phyloP scores from a whole-genome alignment of 371 early-diverging fungal species.

The Dichotomocladium elegans region DNA sequence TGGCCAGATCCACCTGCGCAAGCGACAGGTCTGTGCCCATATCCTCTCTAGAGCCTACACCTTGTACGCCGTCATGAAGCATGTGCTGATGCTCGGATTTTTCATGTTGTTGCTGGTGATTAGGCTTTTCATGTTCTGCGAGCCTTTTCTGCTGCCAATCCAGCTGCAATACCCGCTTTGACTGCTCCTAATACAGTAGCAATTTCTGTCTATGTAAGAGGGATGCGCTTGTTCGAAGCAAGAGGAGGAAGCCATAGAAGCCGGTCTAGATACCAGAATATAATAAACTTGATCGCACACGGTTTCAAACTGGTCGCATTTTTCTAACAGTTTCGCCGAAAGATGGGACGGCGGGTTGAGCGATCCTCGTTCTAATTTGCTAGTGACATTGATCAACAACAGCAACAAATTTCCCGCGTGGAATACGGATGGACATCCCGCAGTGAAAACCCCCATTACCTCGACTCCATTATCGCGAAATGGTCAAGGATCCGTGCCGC shows the following conservation, averaged over 20 bases:
- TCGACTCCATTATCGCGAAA: conserved; percentile 24
- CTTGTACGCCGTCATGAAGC: too few species aligned
- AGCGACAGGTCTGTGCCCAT: conserved; percentile 12
- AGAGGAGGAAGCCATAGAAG: neutral
- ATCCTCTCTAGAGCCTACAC: neutral
- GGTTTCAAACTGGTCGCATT: conserved; percentile 43
- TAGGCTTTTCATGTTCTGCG: conserved; percentile 18
- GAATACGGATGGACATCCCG: neutral
- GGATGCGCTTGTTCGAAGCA: neutral
- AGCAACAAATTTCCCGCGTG: neutral
- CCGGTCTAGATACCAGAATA: conserved; percentile 33
- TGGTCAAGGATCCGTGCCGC: conserved; percentile 40
- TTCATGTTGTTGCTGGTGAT: conserved; percentile 15
- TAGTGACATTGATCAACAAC: neutral
- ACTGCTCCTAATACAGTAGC: conserved; percentile 40
- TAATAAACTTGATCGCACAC: conserved; percentile 47
- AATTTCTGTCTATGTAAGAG: too few species aligned
- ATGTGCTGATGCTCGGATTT: conserved; percentile 9
- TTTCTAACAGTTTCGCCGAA: conserved; percentile 25
- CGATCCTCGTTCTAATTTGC: conserved; percentile 16
- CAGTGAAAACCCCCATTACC: conserved; percentile 6
- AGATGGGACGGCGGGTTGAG: conserved; percentile 19
- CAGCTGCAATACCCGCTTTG: conserved; percentile 36
- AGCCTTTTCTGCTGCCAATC: conserved; percentile 30
- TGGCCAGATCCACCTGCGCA: neutral